Conservation (phyloP, 768 basidiomycete genomes). For the Antrodiella citrinella region DNA sequence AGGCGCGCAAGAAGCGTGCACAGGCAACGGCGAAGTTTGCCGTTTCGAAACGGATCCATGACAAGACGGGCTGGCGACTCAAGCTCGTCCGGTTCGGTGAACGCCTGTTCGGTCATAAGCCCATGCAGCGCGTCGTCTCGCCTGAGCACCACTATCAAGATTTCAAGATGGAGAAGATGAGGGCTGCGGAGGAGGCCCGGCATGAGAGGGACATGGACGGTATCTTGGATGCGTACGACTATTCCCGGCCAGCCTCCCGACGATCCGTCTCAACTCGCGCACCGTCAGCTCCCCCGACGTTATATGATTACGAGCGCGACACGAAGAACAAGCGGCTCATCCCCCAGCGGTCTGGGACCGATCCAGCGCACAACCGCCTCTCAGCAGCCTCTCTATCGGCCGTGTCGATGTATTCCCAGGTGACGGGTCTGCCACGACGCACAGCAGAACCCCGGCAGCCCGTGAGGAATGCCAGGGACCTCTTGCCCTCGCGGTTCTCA, state of each 20-base stretch:
- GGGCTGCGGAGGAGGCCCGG: constrained; percentile 42
- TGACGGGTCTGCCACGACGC: constrained; percentile 53
- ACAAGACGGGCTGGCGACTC: constrained; percentile 43
- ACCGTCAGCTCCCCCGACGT: constrained; percentile 36
- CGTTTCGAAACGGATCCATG: constrained; percentile 43
- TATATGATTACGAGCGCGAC: constrained; percentile 19
- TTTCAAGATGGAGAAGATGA: constrained; percentile 42
- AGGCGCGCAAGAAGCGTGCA: constrained; percentile 58
- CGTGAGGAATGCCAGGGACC: constrained; percentile 36
- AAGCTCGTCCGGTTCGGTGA: constrained; percentile 50
- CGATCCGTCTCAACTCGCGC: constrained; percentile 16
- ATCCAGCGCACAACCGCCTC: constrained; percentile 11
- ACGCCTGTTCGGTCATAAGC: constrained; percentile 45
- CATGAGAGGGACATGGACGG: constrained; percentile 44
- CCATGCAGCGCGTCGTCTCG: constrained; percentile 16
- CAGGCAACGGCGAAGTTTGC: constrained; percentile 62
- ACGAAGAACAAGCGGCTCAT: constrained; percentile 3
- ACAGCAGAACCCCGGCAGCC: constrained; percentile 72
- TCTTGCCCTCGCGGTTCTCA: constrained; percentile 41
- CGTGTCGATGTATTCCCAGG: constrained; percentile 59
- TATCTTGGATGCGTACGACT: constrained; percentile 38
- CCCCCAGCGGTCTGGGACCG: background rate
- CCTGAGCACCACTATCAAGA: constrained; percentile 30
- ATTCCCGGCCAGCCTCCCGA: constrained; percentile 32
- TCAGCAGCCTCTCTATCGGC: constrained; percentile 31